Evolutionary conservation across 164 flowering plant genomes (phyloP).

Genomic region (Vitis vinifera): ASM3070453v1 NC_081816.1:13162501-13163000

Average conservation of each 20-base stretch:
- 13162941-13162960: too few relatives aligned
- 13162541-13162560: conserved; percentile 62
- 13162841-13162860: too few relatives aligned
- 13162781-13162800: not conserved
- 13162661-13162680: conserved; percentile 82
- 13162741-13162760: conserved; percentile 97
- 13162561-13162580: conserved; percentile 88
- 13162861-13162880: too few relatives aligned
- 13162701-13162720: conserved; percentile 97
- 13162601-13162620: conserved; percentile 88
- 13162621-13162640: conserved; percentile 64
- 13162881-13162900: too few relatives aligned
- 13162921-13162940: too few relatives aligned
- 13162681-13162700: conserved; percentile 56
- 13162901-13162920: too few relatives aligned
- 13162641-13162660: conserved; percentile 31
- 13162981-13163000: too few relatives aligned
- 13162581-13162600: conserved; percentile 61
- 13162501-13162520: too few relatives aligned
- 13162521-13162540: too few relatives aligned
- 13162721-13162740: conserved; percentile 95
- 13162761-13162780: conserved; percentile 87
- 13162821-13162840: not conserved
- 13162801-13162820: not conserved
- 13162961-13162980: too few relatives aligned